Conservation (phyloP, 192 early-diverging fungal species). For the Martensiomyces pterosporus region DNA sequence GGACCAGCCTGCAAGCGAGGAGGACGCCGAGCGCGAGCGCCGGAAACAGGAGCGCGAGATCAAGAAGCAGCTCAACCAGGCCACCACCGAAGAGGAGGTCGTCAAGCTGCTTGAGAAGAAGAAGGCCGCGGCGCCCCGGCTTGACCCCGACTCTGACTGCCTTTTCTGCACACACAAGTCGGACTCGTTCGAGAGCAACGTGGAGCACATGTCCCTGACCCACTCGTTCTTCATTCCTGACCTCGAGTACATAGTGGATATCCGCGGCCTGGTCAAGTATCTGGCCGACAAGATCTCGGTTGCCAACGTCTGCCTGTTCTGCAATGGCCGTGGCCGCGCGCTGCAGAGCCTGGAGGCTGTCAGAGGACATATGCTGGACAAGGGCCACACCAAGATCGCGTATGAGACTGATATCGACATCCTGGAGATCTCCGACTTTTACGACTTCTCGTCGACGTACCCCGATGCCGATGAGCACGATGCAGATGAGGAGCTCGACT, state of each 20-base stretch:
- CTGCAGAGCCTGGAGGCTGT: slow-evolving; percentile 87
- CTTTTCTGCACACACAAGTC: slow-evolving; percentile 82
- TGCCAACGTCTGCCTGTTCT: slow-evolving; percentile 93
- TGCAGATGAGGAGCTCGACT: slow-evolving; percentile 41
- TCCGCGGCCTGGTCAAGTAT: slow-evolving; percentile 85
- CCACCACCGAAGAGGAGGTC: slow-evolving; percentile 59
- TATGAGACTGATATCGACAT: slow-evolving; percentile 91
- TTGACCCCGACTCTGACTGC: slow-evolving; percentile 73
- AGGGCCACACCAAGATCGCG: slow-evolving; percentile 95
- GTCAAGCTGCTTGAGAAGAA: slow-evolving; percentile 79
- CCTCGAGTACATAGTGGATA: slow-evolving; percentile 86
- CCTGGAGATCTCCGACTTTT: slow-evolving; percentile 90
- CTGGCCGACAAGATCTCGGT: slow-evolving; percentile 93
- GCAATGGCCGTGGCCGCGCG: slow-evolving; percentile 84
- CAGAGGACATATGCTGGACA: slow-evolving; percentile 91
- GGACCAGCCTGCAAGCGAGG: slow-evolving; percentile 3
- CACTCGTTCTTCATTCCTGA: slow-evolving; percentile 98
- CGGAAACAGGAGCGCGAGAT: slow-evolving; percentile 41
- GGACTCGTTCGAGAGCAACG: slow-evolving; percentile 63
- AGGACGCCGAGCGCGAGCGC: slow-evolving; percentile 23
- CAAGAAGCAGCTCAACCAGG: slow-evolving; percentile 38
- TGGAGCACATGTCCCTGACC: slow-evolving; percentile 86
- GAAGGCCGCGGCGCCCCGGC: slow-evolving; percentile 61
- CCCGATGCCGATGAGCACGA: slow-evolving; percentile 56
- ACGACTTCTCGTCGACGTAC: slow-evolving; percentile 90